Conservation (phyloP, 176 grass and related monocot genomes). For the Cymbopogon citratus region DNA sequence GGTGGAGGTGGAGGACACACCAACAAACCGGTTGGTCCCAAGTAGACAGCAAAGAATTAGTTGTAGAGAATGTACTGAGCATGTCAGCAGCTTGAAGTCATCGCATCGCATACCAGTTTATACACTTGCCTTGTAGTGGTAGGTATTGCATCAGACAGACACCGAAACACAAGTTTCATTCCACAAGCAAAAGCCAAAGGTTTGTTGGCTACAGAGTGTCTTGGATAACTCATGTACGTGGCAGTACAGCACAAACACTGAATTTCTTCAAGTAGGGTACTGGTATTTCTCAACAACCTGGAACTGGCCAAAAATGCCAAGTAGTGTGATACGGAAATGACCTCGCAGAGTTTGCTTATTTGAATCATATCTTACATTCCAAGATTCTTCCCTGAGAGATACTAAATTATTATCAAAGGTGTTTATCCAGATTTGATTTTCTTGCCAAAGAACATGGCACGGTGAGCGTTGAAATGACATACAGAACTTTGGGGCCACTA, state of each 20-base stretch:
- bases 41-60: conserved; percentile 32
- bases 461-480: neutral
- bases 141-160: conserved; percentile 29
- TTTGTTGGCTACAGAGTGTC: neutral
- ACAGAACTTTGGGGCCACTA: neutral
- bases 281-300: neutral
- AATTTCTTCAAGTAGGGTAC: neutral
- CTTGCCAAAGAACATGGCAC: neutral
- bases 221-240: neutral
- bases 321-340: neutral
- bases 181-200: conserved; percentile 1
- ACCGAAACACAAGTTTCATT: neutral
- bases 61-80: conserved; percentile 33
- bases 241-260: neutral
- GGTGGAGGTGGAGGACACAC: neutral
- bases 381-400: neutral
- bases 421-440: neutral
- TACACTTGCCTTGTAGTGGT: conserved; percentile 24
- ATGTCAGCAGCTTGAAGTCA: conserved; percentile 31
- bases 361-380: neutral
- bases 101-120: conserved; percentile 18
- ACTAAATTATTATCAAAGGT: neutral
- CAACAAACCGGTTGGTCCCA: conserved; percentile 44
- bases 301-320: neutral
- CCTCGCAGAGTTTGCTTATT: neutral